Percentiles rank a stretch among this genome's conserved stretches.
Conservation (phyloP, 2,329 filamentous ascomycete species). For the Talaromyces sp. region DNA sequence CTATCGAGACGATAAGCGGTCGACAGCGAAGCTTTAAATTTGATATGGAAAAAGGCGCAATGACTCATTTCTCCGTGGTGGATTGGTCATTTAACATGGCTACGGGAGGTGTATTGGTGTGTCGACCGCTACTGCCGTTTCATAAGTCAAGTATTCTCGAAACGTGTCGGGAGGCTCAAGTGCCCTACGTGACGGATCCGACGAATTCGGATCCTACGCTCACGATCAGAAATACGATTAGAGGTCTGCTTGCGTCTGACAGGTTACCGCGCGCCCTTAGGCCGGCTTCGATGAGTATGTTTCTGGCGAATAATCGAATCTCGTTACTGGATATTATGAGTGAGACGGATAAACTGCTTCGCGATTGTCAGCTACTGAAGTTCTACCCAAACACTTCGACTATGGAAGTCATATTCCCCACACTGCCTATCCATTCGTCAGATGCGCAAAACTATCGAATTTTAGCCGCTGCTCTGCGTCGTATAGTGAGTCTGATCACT, state of each 20-base stretch:
- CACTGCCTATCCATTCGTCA: constrained; percentile 3
- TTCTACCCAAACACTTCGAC: constrained; percentile 37
- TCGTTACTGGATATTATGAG: constrained; percentile 49
- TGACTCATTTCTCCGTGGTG: neutral
- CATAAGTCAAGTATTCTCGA: constrained; percentile 64
- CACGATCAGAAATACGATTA: constrained; percentile 77
- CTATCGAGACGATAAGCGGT: constrained; percentile 40
- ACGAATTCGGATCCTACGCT: constrained; percentile 78
- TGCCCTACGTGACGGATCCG: constrained; percentile 78
- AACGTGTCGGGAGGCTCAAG: constrained; percentile 65
- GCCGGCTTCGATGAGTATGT: constrained; percentile 60
- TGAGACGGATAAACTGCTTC: constrained; percentile 57
- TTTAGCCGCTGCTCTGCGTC: constrained; percentile 48
- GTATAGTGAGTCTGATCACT: constrained; percentile 51
- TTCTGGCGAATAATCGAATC: constrained; percentile 56
- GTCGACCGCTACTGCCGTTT: constrained; percentile 47
- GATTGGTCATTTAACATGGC: constrained; percentile 25
- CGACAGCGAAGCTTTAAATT: constrained; percentile 38
- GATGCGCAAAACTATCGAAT: constrained; percentile 22
- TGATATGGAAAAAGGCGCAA: neutral
- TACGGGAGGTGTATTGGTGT: constrained; percentile 37
- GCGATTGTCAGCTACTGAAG: constrained; percentile 31
- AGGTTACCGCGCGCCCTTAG: constrained; percentile 68
- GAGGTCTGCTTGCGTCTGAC: constrained; percentile 61
- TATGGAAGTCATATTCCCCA: constrained; percentile 33